phyloP scores from a whole-genome alignment of 2,329 filamentous ascomycete genomes.

The Aspergillus pseudotamarii region DNA sequence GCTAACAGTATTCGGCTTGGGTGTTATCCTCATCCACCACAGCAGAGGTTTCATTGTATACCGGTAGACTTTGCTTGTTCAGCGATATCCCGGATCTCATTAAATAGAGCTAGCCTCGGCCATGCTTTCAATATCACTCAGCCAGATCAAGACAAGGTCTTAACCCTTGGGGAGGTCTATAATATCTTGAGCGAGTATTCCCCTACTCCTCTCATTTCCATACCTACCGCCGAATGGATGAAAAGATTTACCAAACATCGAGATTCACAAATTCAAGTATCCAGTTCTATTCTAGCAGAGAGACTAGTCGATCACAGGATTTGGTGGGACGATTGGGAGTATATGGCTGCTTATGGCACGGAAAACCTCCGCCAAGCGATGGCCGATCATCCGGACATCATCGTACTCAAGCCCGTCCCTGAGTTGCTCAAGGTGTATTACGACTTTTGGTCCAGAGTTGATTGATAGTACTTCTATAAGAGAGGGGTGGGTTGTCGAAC shows the following conservation, averaged over 20 bases:
- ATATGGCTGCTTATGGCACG: constrained; percentile 7
- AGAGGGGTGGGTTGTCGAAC: background rate
- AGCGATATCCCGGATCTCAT: constrained; percentile 18
- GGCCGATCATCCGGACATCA: constrained; percentile 5
- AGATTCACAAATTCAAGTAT: constrained; percentile 1
- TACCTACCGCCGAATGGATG: constrained; percentile 7
- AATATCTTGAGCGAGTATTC: constrained; percentile 2
- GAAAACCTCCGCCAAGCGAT: constrained; percentile 11
- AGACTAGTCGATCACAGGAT: background rate
- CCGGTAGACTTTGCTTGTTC: constrained; percentile 21
- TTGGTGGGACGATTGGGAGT: constrained; percentile 9
- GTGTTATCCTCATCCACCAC: constrained; percentile 15
- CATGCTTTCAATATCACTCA: constrained; percentile 24
- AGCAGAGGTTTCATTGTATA: constrained; percentile 16
- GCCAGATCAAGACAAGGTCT: constrained; percentile 8
- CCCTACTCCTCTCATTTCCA: background rate
- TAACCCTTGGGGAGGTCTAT: constrained; percentile 3
- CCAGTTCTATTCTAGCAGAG: constrained; percentile 1
- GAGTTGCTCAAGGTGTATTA: constrained; percentile 13
- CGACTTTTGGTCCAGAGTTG: constrained; percentile 3
- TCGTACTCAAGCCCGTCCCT: constrained; percentile 1
- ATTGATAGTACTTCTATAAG: background rate
- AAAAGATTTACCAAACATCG: background rate
- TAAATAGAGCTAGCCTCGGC: constrained; percentile 9
- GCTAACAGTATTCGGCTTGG: constrained; percentile 17